A percentile compares a stretch with the other conserved stretches of the same genome.
Conservation (phyloP, 306 rosid species). For the Castanea sativa region DNA sequence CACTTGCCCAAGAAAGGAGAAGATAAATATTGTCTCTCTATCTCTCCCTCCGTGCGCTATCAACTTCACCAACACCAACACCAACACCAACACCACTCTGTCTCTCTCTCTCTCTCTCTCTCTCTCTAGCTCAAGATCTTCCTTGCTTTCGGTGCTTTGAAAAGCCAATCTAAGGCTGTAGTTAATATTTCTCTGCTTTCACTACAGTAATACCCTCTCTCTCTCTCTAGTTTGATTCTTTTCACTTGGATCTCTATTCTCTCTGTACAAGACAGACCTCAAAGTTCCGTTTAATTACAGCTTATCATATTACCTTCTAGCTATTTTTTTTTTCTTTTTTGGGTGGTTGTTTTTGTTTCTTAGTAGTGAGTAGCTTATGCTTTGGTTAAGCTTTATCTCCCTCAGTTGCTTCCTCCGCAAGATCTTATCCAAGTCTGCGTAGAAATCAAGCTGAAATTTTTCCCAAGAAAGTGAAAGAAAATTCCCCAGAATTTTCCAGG, state of each 20-base stretch:
- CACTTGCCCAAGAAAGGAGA: not conserved
- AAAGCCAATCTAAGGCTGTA: constrained; percentile 26
- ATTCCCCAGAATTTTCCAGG: constrained; percentile 39
- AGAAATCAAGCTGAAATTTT: constrained; percentile 45
- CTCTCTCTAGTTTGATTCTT: not conserved
- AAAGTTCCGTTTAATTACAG: constrained; percentile 23
- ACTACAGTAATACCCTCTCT: not conserved
- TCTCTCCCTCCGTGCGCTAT: not conserved
- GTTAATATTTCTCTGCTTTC: constrained; percentile 4
- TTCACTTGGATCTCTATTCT: constrained; percentile 10
- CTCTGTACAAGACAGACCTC: constrained; percentile 24
- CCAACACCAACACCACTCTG: not conserved
- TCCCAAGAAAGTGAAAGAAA: constrained; percentile 24
- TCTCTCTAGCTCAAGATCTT: constrained; percentile 38
- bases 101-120: not conserved
- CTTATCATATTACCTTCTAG: constrained; percentile 23
- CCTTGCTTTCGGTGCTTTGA: constrained; percentile 39
- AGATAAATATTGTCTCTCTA: constrained; percentile 6
- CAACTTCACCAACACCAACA: not conserved
- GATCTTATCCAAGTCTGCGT: constrained; percentile 90
- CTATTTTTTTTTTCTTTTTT: not conserved
- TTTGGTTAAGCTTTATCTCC: constrained; percentile 12
- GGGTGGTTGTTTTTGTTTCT: not conserved
- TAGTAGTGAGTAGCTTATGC: constrained; percentile 8
- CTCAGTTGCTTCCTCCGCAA: constrained; percentile 62